These are phyloP conservation scores for Asterophora lycoperdoides DNA, from an alignment of 768 basidiomycete species.

Conservation along the genomic window DNA sequence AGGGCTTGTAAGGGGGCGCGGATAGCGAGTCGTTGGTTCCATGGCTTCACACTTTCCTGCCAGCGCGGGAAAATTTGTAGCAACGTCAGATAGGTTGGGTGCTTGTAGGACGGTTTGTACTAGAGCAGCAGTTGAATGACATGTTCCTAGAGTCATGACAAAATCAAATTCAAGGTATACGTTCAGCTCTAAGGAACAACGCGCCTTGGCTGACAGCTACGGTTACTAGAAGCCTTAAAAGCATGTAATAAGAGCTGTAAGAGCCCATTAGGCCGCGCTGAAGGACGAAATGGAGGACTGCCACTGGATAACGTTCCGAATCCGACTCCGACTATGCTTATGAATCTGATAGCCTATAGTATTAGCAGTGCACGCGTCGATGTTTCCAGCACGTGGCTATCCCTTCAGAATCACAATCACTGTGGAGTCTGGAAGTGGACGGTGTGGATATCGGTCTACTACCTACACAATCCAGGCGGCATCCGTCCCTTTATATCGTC, in stretches of 20 bases:
- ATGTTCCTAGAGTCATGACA: not conserved
- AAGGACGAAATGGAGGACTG: no score
- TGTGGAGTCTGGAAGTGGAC: no score
- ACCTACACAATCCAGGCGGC: conserved; percentile 20
- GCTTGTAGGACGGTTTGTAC: not conserved
- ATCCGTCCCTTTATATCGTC: no score
- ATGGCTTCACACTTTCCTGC: conserved; percentile 1
- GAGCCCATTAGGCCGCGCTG: not conserved
- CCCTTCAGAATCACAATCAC: no score
- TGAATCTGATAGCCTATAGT: no score
- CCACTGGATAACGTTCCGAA: no score
- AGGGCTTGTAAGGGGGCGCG: not conserved
- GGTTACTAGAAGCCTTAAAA: not conserved
- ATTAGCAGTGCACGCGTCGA: no score
- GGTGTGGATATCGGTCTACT: conserved; percentile 27
- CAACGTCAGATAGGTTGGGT: not conserved
- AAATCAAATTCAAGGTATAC: not conserved
- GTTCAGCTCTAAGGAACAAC: not conserved
- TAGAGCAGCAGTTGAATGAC: not conserved
- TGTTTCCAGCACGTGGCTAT: no score
- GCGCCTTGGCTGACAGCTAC: not conserved
- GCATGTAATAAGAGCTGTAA: no score
- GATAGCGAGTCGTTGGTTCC: not conserved
- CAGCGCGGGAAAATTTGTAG: not conserved
- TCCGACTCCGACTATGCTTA: no score